Evolutionary conservation across 2,329 filamentous ascomycete genomes (phyloP), one percentile per base, ranked within the genome.

Genomic region (Cladosporium velox): DNA sequence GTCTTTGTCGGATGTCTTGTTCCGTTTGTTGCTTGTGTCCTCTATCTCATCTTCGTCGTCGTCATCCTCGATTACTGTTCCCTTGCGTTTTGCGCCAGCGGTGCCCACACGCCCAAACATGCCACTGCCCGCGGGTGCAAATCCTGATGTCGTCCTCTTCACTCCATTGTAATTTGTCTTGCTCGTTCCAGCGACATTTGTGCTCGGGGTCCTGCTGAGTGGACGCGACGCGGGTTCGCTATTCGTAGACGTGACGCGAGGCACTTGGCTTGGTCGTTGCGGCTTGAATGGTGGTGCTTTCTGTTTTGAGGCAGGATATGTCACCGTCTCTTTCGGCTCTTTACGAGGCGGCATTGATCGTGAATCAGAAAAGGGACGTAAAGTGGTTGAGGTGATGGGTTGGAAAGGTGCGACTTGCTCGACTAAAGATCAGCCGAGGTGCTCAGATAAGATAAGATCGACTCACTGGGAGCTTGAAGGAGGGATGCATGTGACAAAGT

Each of bases 191-290:
- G 51, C 12, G 38, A 44, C 52, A 44, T 28, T 63, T 1, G 30
- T 12, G 28, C 59, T 66, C 21, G 58, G 24, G 2, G 59, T 66
- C 15, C 65, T 62, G 26, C 41, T 61, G n/a, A 47, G 18, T 11
- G 65, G 15, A 35, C 30, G 32, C 35, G 49, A 54, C 2, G 52
- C 28, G 51, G 21, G 44, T 6, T 66, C 65, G 49, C 58, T 60
- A 51, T 71, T 71, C 38, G 90, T 76, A 82, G 92, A 64, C 79
- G 86, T 38, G 11, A 68, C 68, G 32, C 70, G 70, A 24, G 72
- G 66, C 4, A 71, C 64, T 54, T 73, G 71, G 7, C 68, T 70
- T 11, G 74, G 74, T 59, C 72, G 69, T 28, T 75, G 68, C 12
- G 75, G 75, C 59, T 75, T 76, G 72, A 75, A 76, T 0, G 75